Base-by-base conservation (phyloP, 176 grass and related monocot genomes). In the Musa acuminata region DNA sequence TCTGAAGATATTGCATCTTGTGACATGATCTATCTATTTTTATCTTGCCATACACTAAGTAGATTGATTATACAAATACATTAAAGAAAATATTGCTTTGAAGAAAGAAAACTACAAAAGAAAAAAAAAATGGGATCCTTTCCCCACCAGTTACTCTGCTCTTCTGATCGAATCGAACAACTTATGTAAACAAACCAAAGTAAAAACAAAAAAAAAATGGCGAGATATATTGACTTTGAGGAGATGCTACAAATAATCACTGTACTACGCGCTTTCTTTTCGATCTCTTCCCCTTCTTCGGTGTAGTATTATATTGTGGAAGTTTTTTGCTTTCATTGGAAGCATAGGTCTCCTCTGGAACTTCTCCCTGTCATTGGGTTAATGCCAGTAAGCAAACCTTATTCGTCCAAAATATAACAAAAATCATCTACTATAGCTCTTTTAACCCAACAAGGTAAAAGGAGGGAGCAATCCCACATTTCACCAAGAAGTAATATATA, bases 211-310 rank as follows among this genome's bases (percentile, higher is more conserved):
- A 43, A 35, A n/a, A 29, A 29, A 43, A 43, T 43, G 3, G 35
- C 4, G 35, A 43, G 35, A 43, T 43, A 43, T 43, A 43, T 43
- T 43, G 35, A 43, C 0, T 43, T n/a, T 6, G 13, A 57, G 55
- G 55, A 57, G 55, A 57, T n/a, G 55, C 1, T n/a, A 43, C 14
- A 13, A 13, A 53, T 22, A 2, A 68, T 85, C 82, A 96, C 83
- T 96, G 83, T 71, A 82, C 85, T 0, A 82, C 83, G 55, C 90
- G 93, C 87, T 96, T 96, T 64, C 93, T 84, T 72, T 96, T 96
- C 1, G 93, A 96, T 73, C 89, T 81, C 68, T 96, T 96, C 64
- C 93, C 89, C 81, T 88, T 96, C 83, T 84, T 86, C 52, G 9
- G 74, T 62, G 85, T 85, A 11, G 89, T 5, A 6, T 5, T 83